phyloP scores from a whole-genome alignment of 768 basidiomycete genomes.

The Boletus eberwhitei region DNA sequence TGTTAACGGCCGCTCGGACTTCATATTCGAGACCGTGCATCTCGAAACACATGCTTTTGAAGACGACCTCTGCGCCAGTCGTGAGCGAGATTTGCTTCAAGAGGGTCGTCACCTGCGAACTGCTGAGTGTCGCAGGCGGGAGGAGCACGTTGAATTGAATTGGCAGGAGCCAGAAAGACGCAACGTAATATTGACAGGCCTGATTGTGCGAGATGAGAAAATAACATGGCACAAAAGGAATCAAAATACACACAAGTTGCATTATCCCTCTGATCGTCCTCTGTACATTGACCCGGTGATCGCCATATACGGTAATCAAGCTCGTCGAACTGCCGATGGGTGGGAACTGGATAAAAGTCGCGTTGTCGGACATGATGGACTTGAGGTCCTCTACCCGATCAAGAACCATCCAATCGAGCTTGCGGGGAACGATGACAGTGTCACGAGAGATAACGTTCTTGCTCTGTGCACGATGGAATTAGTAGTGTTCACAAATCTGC shows the following conservation, averaged over 20 bases:
- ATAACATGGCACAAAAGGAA: slow-evolving; percentile 19
- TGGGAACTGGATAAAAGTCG: slow-evolving; percentile 92
- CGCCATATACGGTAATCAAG: slow-evolving; percentile 90
- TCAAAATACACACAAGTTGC: slow-evolving; percentile 69
- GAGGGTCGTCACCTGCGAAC: slow-evolving; percentile 77
- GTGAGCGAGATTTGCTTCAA: slow-evolving; percentile 83
- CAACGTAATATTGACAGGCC: slow-evolving; percentile 95
- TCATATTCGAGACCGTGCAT: slow-evolving; percentile 92
- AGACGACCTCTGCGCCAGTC: slow-evolving; percentile 91
- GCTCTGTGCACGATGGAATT: slow-evolving; percentile 46
- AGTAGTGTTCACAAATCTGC: background rate
- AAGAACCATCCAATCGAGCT: slow-evolving; percentile 98
- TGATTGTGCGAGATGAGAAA: slow-evolving; percentile 29
- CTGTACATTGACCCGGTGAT: slow-evolving; percentile 91
- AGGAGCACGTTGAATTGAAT: slow-evolving; percentile 90
- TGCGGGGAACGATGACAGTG: slow-evolving; percentile 91
- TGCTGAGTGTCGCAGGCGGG: slow-evolving; percentile 77
- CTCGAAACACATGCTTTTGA: slow-evolving; percentile 97
- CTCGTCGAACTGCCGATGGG: slow-evolving; percentile 90
- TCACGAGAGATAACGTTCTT: slow-evolving; percentile 89
- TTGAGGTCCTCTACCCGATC: slow-evolving; percentile 93
- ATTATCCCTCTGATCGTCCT: slow-evolving; percentile 92
- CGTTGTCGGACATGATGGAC: slow-evolving; percentile 92
- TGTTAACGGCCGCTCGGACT: slow-evolving; percentile 78
- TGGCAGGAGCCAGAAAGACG: slow-evolving; percentile 96